Percentiles rank a stretch among this genome's conserved stretches.
Evolutionary conservation across 2,329 filamentous ascomycete species (phyloP).

Genomic region (Simplicillium aogashimaense): DNA sequence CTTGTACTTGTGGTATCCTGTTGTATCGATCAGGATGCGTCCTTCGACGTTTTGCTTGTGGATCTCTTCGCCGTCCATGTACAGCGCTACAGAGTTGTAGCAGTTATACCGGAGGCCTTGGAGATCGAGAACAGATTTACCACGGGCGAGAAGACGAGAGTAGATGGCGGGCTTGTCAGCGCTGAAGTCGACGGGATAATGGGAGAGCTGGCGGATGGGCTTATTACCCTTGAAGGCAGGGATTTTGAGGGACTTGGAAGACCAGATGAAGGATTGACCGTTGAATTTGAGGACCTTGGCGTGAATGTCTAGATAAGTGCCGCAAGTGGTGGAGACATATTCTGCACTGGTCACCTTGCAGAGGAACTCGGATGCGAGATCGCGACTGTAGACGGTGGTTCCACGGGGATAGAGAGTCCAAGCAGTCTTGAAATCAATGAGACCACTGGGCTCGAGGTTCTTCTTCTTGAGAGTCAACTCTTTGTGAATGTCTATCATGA

Average conservation of each 20-base stretch:
- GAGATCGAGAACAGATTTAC: slow-evolving; percentile 28
- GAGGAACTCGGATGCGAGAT: slow-evolving; percentile 29
- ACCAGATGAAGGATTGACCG: slow-evolving; percentile 30
- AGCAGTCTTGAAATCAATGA: slow-evolving; percentile 29
- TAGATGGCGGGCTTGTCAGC: slow-evolving; percentile 17
- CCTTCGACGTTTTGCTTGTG: slow-evolving; percentile 28
- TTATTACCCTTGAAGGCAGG: slow-evolving; percentile 26
- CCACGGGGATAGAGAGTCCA: slow-evolving; percentile 34
- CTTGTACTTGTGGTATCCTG: slow-evolving; percentile 31
- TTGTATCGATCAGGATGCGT: slow-evolving; percentile 27
- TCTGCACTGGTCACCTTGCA: slow-evolving; percentile 24
- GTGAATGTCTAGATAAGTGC: slow-evolving; percentile 14
- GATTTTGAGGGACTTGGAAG: slow-evolving; percentile 19
- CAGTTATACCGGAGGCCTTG: slow-evolving; percentile 29
- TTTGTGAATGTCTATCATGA: slow-evolving; percentile 32
- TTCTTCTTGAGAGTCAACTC: slow-evolving; percentile 24
- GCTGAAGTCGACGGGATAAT: slow-evolving; percentile 26
- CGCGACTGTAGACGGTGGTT: slow-evolving; percentile 26
- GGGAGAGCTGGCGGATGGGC: slow-evolving; percentile 26
- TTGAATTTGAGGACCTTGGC: slow-evolving; percentile 27
- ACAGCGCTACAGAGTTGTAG: slow-evolving; percentile 30
- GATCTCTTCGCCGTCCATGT: slow-evolving; percentile 8
- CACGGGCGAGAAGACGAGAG: slow-evolving; percentile 20
- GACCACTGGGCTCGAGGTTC: slow-evolving; percentile 22
- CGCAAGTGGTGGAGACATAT: slow-evolving; percentile 13